phyloP scores from a whole-genome alignment of 2,329 filamentous ascomycete species.

The Rutstroemia sp. region DNA sequence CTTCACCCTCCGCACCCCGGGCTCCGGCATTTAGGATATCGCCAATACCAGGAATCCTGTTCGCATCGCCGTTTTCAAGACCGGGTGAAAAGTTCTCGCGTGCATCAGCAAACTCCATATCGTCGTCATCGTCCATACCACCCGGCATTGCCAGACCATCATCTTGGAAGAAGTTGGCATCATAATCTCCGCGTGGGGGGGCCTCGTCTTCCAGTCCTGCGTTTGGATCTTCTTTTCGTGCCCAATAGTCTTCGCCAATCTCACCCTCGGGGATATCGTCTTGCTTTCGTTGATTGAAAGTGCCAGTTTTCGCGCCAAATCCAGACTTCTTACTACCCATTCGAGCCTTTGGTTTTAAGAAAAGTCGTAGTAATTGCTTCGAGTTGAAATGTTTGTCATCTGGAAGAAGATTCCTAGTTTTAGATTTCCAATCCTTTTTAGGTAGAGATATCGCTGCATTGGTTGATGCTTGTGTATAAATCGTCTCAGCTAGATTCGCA shows the following conservation, averaged over 20 bases:
- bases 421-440: constrained; percentile 93
- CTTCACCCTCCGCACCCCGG: constrained; percentile 32
- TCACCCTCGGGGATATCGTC: constrained; percentile 60
- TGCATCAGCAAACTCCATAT: constrained; percentile 71
- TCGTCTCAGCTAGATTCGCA: constrained; percentile 59
- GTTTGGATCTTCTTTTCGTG: constrained; percentile 51
- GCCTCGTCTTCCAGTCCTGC: constrained; percentile 47
- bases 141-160: constrained; percentile 65
- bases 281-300: constrained; percentile 40
- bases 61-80: constrained; percentile 37
- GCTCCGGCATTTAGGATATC: constrained; percentile 43
- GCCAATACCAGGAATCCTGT: constrained; percentile 40
- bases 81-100: constrained; percentile 70
- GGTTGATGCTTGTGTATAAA: constrained; percentile 75
- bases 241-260: constrained; percentile 96
- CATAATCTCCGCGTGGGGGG: constrained; percentile 70
- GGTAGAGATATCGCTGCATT: constrained; percentile 78
- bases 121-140: constrained; percentile 54
- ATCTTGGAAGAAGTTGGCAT: constrained; percentile 96
- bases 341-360: constrained; percentile 88
- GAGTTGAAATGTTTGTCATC: constrained; percentile 99
- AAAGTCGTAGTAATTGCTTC: constrained; percentile 77
- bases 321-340: constrained; percentile 59
- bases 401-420: constrained; percentile 84
- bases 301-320: constrained; percentile 38